Evolutionary conservation across 495 filamentous ascomycete genomes (phyloP).

Genomic region (Talaromyces stipitatus): DNA sequence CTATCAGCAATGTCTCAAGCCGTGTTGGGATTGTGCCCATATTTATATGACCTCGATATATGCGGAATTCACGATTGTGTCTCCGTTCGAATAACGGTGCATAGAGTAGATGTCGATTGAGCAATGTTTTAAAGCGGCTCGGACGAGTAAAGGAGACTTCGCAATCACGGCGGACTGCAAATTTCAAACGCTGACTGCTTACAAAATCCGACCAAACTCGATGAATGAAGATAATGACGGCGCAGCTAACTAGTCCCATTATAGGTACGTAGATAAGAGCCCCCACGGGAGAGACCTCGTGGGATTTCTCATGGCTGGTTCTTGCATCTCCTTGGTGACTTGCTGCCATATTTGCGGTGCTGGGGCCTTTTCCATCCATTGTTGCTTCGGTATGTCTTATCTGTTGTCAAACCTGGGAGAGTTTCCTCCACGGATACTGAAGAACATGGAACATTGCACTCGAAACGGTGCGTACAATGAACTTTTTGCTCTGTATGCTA

Average conservation of each 20-base stretch:
- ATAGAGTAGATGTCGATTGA: slow-evolving; percentile 37
- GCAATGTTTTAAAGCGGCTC: slow-evolving; percentile 11
- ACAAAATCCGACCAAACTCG: background rate
- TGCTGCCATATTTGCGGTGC: background rate
- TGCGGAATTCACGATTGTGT: slow-evolving; percentile 33
- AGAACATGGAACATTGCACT: background rate
- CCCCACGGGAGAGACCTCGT: background rate
- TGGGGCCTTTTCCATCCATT: background rate
- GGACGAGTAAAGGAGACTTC: background rate
- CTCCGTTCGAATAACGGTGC: slow-evolving; percentile 29
- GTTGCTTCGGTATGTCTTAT: background rate
- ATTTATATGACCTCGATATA: slow-evolving; percentile 19
- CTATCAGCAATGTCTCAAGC: slow-evolving; percentile 24
- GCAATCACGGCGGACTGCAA: background rate
- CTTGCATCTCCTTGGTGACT: background rate
- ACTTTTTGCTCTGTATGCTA: background rate
- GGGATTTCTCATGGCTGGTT: background rate
- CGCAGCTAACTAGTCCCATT: background rate
- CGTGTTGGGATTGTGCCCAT: slow-evolving; percentile 36
- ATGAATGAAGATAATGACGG: background rate
- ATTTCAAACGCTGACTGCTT: background rate
- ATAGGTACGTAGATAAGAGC: slow-evolving; percentile 1
- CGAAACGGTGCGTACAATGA: background rate
- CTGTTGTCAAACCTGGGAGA: background rate
- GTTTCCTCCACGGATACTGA: background rate